These are phyloP conservation scores for Biscogniauxia mediterranea DNA, from an alignment of 2,329 filamentous ascomycete species.

Conservation along the genomic window DNA sequence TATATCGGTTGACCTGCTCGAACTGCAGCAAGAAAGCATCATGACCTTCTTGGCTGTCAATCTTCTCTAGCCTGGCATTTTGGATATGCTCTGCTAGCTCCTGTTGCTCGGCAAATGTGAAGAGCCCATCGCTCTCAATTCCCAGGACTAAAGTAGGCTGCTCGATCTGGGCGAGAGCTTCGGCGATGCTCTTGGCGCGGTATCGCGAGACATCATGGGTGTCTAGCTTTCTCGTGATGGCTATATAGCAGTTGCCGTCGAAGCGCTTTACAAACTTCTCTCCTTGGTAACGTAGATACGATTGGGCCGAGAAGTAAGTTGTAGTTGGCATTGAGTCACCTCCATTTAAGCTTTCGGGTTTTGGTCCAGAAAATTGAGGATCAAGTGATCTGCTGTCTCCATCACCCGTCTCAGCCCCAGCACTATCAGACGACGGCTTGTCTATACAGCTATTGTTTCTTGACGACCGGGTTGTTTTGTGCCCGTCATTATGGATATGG, in stretches of 20 bases:
- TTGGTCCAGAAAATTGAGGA: conserved; percentile 70
- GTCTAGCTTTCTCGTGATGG: conserved; percentile 95
- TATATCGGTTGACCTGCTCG: conserved; percentile 89
- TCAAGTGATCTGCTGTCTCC: conserved; percentile 40
- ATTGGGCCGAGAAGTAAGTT: conserved; percentile 98
- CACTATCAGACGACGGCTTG: conserved; percentile 20
- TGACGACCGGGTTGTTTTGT: conserved; percentile 60
- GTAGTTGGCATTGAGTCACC: conserved; percentile 55
- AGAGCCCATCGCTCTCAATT: conserved; percentile 93
- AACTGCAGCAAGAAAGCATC: conserved; percentile 97
- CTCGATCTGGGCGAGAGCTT: conserved; percentile 77
- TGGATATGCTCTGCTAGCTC: conserved; percentile 83
- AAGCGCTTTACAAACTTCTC: conserved; percentile 96
- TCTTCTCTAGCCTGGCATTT: conserved; percentile 74
- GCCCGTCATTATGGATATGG: conserved; percentile 80
- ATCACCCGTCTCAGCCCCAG: conserved; percentile 21
- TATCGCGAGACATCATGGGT: conserved; percentile 91
- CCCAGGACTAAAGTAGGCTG: conserved; percentile 90
- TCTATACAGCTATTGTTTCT: conserved; percentile 42
- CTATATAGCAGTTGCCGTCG: conserved; percentile 98
- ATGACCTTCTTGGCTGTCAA: conserved; percentile 92
- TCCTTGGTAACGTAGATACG: conserved; percentile 94
- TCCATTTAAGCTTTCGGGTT: conserved; percentile 47
- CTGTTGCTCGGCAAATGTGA: conserved; percentile 95
- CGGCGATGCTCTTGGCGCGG: conserved; percentile 64